phyloP scores from a whole-genome alignment of 1,139 yeast genomes.

The Nakaseomyces nivariensis region DNA sequence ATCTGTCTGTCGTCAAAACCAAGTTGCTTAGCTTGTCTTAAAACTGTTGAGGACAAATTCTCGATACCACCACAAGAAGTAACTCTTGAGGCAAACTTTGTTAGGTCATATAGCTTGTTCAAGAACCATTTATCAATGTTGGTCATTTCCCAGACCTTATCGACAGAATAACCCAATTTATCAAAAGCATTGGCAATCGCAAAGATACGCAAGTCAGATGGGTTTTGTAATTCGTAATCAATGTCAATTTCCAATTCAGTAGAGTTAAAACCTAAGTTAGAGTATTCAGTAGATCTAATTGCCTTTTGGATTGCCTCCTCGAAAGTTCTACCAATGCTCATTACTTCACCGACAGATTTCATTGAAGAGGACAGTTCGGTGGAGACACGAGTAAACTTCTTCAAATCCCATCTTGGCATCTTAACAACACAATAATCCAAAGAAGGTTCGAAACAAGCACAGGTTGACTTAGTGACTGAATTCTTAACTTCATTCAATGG shows the following conservation, averaged over 20 bases:
- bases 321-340: slow-evolving; percentile 95
- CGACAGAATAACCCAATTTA: slow-evolving; percentile 73
- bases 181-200: slow-evolving; percentile 91
- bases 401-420: slow-evolving; percentile 98
- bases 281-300: slow-evolving; percentile 90
- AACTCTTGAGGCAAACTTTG: slow-evolving; percentile 57
- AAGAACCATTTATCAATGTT: slow-evolving; percentile 97
- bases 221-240: slow-evolving; percentile 85
- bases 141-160: slow-evolving; percentile 84
- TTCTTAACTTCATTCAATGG: slow-evolving; percentile 88
- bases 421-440: slow-evolving; percentile 95
- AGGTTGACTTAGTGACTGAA: slow-evolving; percentile 88
- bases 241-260: slow-evolving; percentile 85
- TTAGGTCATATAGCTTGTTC: slow-evolving; percentile 68
- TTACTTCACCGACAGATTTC: slow-evolving; percentile 99
- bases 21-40: slow-evolving; percentile 88
- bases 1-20: slow-evolving; percentile 97
- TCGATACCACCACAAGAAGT: slow-evolving; percentile 52
- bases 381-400: slow-evolving; percentile 90
- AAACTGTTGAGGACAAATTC: slow-evolving; percentile 45
- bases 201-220: slow-evolving; percentile 91
- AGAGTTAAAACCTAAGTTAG: slow-evolving; percentile 85
- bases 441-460: slow-evolving; percentile 97
- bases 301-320: slow-evolving; percentile 99
- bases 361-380: slow-evolving; percentile 82